These are phyloP conservation scores for Rehmannia glutinosa DNA, from an alignment of 257 asterid genomes.

Conservation along the genomic window DNA sequence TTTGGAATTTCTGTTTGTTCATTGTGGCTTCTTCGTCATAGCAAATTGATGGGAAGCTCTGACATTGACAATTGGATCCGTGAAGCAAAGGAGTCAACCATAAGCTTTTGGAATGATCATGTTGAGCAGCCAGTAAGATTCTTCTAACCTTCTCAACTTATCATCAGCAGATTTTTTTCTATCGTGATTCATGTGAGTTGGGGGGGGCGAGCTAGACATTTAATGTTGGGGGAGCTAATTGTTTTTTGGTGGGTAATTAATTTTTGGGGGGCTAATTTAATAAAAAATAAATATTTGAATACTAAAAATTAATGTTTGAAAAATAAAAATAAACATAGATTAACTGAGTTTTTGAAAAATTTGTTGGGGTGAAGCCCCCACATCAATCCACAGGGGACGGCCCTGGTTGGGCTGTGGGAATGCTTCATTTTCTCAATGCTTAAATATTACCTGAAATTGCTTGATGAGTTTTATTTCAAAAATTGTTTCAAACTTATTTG, in stretches of 20 bases:
- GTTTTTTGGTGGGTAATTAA: no score
- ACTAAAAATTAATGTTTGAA: no score
- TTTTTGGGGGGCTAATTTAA: no score
- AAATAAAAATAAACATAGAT: no score
- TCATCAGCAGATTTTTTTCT: not conserved
- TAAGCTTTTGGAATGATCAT: conserved; percentile 88
- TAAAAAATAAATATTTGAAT: no score
- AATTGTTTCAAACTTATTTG: not conserved
- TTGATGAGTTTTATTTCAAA: conserved; percentile 2
- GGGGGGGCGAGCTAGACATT: no score
- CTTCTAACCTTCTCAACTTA: conserved; percentile 8
- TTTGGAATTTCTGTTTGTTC: conserved; percentile 78
- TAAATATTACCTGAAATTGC: not conserved
- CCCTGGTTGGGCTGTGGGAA: not conserved
- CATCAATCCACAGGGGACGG: no score
- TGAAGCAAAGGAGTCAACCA: conserved; percentile 82
- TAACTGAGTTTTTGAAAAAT: no score
- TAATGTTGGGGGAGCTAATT: no score
- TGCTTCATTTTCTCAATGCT: conserved; percentile 6
- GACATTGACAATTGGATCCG: conserved; percentile 92
- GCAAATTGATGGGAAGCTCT: conserved; percentile 92
- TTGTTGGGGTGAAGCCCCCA: no score
- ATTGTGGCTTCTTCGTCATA: conserved; percentile 95
- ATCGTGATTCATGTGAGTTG: conserved; percentile 3
- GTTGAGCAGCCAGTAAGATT: conserved; percentile 96